These are phyloP conservation scores for Daldinia sp. DNA, from an alignment of 2,329 filamentous ascomycete species.

Conservation along the genomic window DNA sequence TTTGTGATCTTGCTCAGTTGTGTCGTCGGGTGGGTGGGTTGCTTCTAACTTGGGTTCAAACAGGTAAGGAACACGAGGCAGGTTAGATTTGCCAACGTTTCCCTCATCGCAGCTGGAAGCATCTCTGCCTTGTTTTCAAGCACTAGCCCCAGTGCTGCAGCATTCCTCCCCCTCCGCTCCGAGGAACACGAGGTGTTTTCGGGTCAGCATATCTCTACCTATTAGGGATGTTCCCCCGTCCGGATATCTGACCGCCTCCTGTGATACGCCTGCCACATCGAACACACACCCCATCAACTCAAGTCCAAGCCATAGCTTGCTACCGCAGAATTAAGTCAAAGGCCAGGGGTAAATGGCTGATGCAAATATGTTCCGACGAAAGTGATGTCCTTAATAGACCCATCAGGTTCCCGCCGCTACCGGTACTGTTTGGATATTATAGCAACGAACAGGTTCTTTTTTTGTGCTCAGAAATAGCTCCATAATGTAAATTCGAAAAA, in stretches of 20 bases:
- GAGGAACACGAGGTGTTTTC: conserved; percentile 11
- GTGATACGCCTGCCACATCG: conserved; percentile 16
- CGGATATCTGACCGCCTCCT: conserved; percentile 6
- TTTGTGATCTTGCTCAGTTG: conserved; percentile 33
- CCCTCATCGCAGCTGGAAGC: conserved; percentile 21
- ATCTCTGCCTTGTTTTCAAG: conserved; percentile 24
- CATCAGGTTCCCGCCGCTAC: conserved; percentile 31
- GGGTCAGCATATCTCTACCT: conserved; percentile 18
- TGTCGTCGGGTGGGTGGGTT: conserved; percentile 31
- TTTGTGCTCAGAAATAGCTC: conserved; percentile 43
- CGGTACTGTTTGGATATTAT: conserved; percentile 44
- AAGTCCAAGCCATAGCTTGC: conserved; percentile 12
- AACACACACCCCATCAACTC: conserved; percentile 18
- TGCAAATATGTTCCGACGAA: conserved; percentile 30
- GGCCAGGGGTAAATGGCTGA: conserved; percentile 10
- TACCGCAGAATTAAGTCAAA: conserved; percentile 9
- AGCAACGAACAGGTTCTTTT: conserved; percentile 39
- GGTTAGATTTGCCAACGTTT: conserved; percentile 26
- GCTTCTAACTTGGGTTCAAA: conserved; percentile 38
- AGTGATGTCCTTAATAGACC: conserved; percentile 13
- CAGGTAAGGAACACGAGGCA: conserved; percentile 44
- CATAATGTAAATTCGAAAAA: conserved; percentile 54
- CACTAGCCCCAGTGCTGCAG: conserved; percentile 21
- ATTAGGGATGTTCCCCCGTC: conserved; percentile 6
- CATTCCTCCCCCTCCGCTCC: conserved; percentile 23